Base-by-base conservation (phyloP, 352 stramenopile genomes). In the Thalassiosira livingstoniorum region DNA sequence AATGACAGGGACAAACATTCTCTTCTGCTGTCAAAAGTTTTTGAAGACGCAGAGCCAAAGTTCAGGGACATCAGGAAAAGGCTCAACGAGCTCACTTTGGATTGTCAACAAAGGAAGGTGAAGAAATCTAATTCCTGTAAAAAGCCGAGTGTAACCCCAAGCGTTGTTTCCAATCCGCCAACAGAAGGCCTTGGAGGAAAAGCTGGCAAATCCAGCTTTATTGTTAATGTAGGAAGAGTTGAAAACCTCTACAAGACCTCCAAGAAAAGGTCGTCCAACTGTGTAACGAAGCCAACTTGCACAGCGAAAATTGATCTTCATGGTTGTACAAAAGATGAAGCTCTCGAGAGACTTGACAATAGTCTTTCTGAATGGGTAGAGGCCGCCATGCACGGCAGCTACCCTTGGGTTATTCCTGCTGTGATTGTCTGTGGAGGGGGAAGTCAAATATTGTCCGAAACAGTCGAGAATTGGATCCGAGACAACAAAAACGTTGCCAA, bases 351-450 rank as follows among this genome's bases (percentile, higher is more conserved):
- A 43, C 43, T 85, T 2, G 45, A 80, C 45, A 37, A 75, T 21
- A 73, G 34, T 31, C 35, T 84, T 15, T 53, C 62, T 13, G 62
- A 74, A 58, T 84, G 77, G 77, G 45, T 80, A 18, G 53, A 79
- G 34, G 25, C 45, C 13, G 77, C 77, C 23, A 85, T 85, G 78
- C 29, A 54, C 3, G 78, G 69, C 21, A 53, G 39, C 23, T 72
- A 85, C 58, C 78, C 78, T 4, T 85, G 43, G 18, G 78, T 85
- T 2, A 61, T 76, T 25, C 47, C 70, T 35, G 63, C 72, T 21
- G n/a, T 71, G 25, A 85, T 85, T 58, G 37, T 80, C 23, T 75
- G 61, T 72, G 78, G 78, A 18, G 63, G 70, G 23, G 78, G 78
- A 4, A 77, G 37, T 67, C 63, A 85, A 27, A 75, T 85, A 0